Evolutionary conservation across 176 grass and related monocot species (phyloP), one percentile per base, ranked within the genome.

Genomic region (Lolium rigidum): DNA sequence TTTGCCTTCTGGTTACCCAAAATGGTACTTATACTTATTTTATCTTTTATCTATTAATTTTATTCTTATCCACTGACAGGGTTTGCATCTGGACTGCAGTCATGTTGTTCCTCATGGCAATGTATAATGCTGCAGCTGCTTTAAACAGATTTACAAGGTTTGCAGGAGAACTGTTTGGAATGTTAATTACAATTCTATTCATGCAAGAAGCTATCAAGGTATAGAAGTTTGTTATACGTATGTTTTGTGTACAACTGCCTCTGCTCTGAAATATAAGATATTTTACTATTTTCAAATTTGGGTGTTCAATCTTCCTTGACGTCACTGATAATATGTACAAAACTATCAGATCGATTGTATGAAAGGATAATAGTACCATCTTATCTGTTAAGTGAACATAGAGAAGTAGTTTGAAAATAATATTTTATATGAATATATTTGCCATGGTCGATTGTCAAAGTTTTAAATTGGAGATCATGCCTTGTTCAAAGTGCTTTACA

Each of bases 111-210:
- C 82, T 93, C 59, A 88, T 95, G 65, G 85, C 95, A 54, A 90
- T 88, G 69, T 93, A 88, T 41, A 97, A 97, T 84, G 89, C 85
- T 71, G 86, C 92, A 43, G 87, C 48, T 64, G 39, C 94, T 67
- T 87, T 97, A 59, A 97, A 86, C 76, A 95, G 71, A 93, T 97
- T 97, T 86, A 97, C 95, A 86, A 97, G 95, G 83, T 82, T 97
- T 79, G 76, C 95, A 11, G 92, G 92, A 86, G 92, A 97, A 88
- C 80, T 95, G 74, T 97, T 97, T 64, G 95, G 95, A 83, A 93
- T 97, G 92, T 76, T 95, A 78, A 97, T 97, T 67, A 90, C 92
- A 52, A 74, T 97, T 91, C 67, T 95, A 39, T 97, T 97, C 86
- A 82, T 94, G 60, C 90, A 97, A 89, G 65, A 92, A 85, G 88